Evolutionary conservation across 1,284 basidiomycete genomes (phyloP).

Genomic region (Boletus semigastroideus): DNA sequence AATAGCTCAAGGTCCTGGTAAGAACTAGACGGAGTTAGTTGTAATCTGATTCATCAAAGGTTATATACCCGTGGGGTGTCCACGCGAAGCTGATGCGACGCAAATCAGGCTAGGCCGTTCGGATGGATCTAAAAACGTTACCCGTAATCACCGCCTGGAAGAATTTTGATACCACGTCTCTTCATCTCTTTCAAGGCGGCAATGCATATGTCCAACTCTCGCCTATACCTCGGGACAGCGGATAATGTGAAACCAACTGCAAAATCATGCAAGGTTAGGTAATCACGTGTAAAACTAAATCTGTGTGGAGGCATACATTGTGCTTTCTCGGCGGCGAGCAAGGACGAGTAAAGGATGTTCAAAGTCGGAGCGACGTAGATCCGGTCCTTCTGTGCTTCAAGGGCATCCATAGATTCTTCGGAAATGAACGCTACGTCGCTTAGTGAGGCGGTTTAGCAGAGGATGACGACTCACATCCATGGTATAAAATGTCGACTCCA

Average conservation of each 20-base stretch:
- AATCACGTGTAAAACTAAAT: too few relatives aligned
- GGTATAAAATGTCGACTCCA: constrained; percentile 33
- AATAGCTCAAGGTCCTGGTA: constrained; percentile 39
- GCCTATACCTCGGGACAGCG: constrained; percentile 24
- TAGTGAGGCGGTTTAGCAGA: neutral
- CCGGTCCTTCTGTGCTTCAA: constrained; percentile 34
- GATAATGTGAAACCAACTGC: constrained; percentile 24
- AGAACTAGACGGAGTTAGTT: constrained; percentile 22
- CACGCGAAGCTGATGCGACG: constrained; percentile 31
- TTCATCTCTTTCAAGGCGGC: constrained; percentile 36
- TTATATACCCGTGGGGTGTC: constrained; percentile 34
- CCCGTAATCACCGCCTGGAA: constrained; percentile 36
- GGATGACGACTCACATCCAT: constrained; percentile 19
- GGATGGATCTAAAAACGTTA: constrained; percentile 8
- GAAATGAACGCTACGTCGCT: constrained; percentile 33
- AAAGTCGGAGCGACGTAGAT: constrained; percentile 33
- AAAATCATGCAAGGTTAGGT: neutral
- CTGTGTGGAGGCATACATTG: constrained; percentile 15
- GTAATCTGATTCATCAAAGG: neutral
- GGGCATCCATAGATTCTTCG: constrained; percentile 32
- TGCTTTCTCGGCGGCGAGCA: constrained; percentile 24
- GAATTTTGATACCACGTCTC: constrained; percentile 32
- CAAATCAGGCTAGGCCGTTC: neutral
- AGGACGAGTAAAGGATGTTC: constrained; percentile 33
- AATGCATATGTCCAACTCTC: constrained; percentile 34